Evolutionary conservation across 2,329 filamentous ascomycete genomes (phyloP), one percentile per base, ranked within the genome.

Genomic region (Exophiala aquamarina): DNA sequence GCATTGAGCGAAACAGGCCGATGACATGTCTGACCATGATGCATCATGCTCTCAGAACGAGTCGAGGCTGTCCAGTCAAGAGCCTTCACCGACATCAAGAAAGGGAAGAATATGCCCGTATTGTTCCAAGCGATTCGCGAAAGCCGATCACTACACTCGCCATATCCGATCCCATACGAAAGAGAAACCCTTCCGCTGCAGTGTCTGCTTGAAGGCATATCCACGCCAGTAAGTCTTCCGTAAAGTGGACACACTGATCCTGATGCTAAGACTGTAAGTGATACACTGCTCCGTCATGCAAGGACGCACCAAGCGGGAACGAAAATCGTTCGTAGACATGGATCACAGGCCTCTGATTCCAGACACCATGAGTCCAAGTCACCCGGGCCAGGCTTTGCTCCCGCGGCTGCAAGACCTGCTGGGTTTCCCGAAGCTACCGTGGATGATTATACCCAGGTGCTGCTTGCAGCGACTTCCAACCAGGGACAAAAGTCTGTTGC

Each of bases 101-200:
- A 38, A 34, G 33, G 42, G 13, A 29, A 48, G 31, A 23, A 31
- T 43, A 19, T 63, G 60, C 37, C 51, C 56, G 10, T 58, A 56
- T 51, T 63, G 60, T 42, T 48, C 45, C 14, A 43, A 49, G 20
- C 48, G 46, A 3, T 65, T 65, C 35, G 44, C 44, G 3, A 65
- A 63, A 44, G 59, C 59, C 13, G 63, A 65, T 31, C 63, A 65
- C 42, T 59, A 62, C 20, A 46, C 60, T 17, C 52, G 63, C 5
- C 63, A 65, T 50, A 55, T 62, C 10, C 55, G 61, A 21, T 56
- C 57, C 11, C 63, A 65, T 32, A 65, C 62, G 1, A 61, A 60
- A 34, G 62, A 65, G 45, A 65, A 60, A 48, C 63, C 63, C 4
- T 65, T 64, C 38, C 23, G 21, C 13, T 64, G 62, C 41, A 40